Conservation (phyloP, 495 filamentous ascomycete species). For the Pseudotulostoma volvatum region DNA sequence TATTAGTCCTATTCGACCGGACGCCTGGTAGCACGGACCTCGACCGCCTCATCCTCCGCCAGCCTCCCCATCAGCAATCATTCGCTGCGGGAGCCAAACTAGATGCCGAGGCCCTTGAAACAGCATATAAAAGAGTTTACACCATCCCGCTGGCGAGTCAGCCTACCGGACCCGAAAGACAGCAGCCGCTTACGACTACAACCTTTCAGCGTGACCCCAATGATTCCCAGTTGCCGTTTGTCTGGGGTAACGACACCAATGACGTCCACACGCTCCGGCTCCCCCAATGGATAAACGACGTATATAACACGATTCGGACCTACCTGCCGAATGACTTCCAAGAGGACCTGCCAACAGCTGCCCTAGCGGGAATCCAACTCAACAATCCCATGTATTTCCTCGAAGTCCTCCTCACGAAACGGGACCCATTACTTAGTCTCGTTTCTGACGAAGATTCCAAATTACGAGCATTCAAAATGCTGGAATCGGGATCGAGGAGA, state of each 20-base stretch:
- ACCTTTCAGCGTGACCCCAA: neutral
- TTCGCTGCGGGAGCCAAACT: conserved; percentile 11
- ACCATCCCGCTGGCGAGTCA: conserved; percentile 3
- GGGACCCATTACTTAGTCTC: no score
- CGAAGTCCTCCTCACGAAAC: no score
- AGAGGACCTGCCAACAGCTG: conserved; percentile 7
- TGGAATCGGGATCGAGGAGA: no score
- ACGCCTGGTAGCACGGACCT: conserved; percentile 4
- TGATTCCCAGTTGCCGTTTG: neutral
- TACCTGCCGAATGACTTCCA: conserved; percentile 3
- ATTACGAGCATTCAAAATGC: no score
- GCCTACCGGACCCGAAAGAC: neutral
- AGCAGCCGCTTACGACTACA: neutral
- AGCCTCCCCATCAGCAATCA: conserved; percentile 20
- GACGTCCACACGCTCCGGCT: neutral
- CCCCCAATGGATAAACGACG: no score
- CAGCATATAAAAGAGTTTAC: conserved; percentile 7
- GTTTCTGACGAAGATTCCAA: no score
- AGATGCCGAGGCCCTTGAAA: neutral
- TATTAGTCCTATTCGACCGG: conserved; percentile 13
- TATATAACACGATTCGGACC: conserved; percentile 2
- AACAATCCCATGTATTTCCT: conserved; percentile 12
- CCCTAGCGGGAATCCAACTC: conserved; percentile 14
- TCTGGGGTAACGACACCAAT: conserved; percentile 4
- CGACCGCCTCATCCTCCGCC: conserved; percentile 8